A percentile compares a stretch with the other conserved stretches of the same genome.
These are phyloP conservation scores for Nymphaea thermarum DNA, from an alignment of 164 flowering plant genomes.

Conservation along the genomic window DNA sequence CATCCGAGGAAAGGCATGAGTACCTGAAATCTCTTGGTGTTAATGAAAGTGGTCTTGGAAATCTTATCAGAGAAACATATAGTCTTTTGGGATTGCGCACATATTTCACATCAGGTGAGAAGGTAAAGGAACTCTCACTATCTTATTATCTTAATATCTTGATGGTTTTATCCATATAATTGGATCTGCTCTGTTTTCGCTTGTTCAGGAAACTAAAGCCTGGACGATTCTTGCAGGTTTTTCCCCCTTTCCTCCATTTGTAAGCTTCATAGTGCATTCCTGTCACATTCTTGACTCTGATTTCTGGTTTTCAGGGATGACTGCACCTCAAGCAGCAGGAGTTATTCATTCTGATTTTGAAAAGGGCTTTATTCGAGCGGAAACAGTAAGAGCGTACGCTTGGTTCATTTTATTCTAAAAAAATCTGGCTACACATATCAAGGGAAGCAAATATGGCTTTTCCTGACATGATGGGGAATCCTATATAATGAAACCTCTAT, in stretches of 20 bases:
- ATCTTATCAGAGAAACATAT: slow-evolving; percentile 87
- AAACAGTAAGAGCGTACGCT: slow-evolving; percentile 50
- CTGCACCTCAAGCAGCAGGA: slow-evolving; percentile 99
- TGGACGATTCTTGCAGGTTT: slow-evolving; percentile 95
- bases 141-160: not conserved
- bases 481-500: too few relatives aligned
- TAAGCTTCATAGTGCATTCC: not conserved
- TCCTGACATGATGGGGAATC: too few relatives aligned
- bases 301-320: slow-evolving; percentile 56
- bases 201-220: slow-evolving; percentile 84
- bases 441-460: too few relatives aligned
- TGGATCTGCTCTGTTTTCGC: slow-evolving; percentile 2
- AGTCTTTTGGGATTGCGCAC: slow-evolving; percentile 73
- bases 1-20: slow-evolving; percentile 70
- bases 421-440: too few relatives aligned
- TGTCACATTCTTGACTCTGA: not conserved
- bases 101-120: slow-evolving; percentile 93
- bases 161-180: not conserved
- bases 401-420: too few relatives aligned
- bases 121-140: slow-evolving; percentile 29
- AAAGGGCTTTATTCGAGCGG: slow-evolving; percentile 96
- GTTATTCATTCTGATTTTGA: slow-evolving; percentile 98
- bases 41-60: slow-evolving; percentile 87
- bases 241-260: not conserved
- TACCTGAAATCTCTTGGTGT: slow-evolving; percentile 79